Base-by-base conservation (phyloP, 129 eudicot genomes). In the Oenanthe sinensis region DNA sequence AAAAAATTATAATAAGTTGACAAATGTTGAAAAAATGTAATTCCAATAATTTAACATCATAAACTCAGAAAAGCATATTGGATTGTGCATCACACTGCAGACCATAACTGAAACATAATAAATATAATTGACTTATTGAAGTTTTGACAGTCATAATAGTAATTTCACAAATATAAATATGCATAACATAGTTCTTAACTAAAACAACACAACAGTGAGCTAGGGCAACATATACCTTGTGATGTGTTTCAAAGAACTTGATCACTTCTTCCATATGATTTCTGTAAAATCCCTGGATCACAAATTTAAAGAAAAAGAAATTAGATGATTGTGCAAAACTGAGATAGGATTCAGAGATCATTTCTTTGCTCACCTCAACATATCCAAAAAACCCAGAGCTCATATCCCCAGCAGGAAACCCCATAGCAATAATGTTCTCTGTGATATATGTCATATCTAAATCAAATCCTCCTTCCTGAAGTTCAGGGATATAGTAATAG, bases 181-280 rank as follows among this genome's bases (percentile, higher is more conserved):
- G 52, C n/a, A 45, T 5, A 60, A 44, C 7, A 26, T 44, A 4
- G 26, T 48, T 26, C 50, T 24, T 26, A 45, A 70, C n/a, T 36
- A 5, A 30, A 45, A 9, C 36, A 14, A n/a, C 33, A 42, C 42
- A 46, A 8, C 8, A 20, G n/a, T 73, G 26, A 26, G 8, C 28
- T 72, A 19, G n/a, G 47, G 50, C 9, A 45, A 74, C 33, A 20
- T 42, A 71, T 82, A 93, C 98, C 96, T 91, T 88, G 90, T 93
- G 98, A 85, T 89, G 88, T 47, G 97, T 93, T 87, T 93, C 98
- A 83, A 93, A 89, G 89, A 91, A 94, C 80, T 81, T 84, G 74
- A 94, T 89, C 22, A 94, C 98, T 88, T 94, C 98, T 85, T 94
- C 98, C 98, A 94, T 94, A 80, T 94, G 98, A 83, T 94, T 94